Conservation (phyloP, 176 grass and related monocot genomes). For the Metroxylon sagu region DNA sequence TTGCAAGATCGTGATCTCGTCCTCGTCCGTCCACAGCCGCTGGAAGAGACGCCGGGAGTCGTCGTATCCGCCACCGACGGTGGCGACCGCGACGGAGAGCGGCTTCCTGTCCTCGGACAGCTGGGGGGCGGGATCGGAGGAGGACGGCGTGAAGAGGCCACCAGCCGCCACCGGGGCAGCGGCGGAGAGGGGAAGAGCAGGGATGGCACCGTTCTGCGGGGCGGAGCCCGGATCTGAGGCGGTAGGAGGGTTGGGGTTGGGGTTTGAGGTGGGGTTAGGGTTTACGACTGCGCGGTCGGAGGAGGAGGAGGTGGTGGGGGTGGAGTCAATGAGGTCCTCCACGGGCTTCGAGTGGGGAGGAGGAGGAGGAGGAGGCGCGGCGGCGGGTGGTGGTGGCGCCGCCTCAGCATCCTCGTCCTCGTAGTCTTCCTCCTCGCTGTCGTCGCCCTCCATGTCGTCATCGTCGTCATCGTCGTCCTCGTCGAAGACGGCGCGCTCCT, state of each 20-base stretch:
- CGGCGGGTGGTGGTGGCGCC: slow-evolving; percentile 18
- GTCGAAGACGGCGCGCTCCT: slow-evolving; percentile 36
- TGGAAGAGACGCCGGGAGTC: slow-evolving; percentile 88
- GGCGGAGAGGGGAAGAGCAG: not conserved
- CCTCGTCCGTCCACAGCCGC: slow-evolving; percentile 85
- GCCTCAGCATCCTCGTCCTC: not conserved
- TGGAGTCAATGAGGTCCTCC: not conserved
- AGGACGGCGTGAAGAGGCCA: too few relatives aligned
- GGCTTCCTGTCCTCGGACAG: not conserved
- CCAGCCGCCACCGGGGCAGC: slow-evolving; percentile 3
- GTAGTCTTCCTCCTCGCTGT: slow-evolving; percentile 27
- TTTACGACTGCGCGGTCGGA: too few relatives aligned
- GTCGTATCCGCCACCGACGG: slow-evolving; percentile 15
- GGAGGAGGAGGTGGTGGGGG: too few relatives aligned
- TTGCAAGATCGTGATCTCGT: slow-evolving; percentile 75
- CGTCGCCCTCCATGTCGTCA: slow-evolving; percentile 17
- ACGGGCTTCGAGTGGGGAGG: too few relatives aligned
- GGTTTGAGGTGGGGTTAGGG: not conserved
- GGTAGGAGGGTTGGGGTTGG: slow-evolving; percentile 1
- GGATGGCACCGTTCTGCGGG: slow-evolving; percentile 4
- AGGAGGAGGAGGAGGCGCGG: too few relatives aligned
- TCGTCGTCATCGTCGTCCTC: slow-evolving; percentile 27
- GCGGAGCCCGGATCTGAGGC: not conserved
- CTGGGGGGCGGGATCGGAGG: not conserved
- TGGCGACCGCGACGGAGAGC: not conserved